A percentile compares a stretch with the other conserved stretches of the same genome.
phyloP scores from a whole-genome alignment of 2,329 filamentous ascomycete genomes.

The Talaromyces sp. region DNA sequence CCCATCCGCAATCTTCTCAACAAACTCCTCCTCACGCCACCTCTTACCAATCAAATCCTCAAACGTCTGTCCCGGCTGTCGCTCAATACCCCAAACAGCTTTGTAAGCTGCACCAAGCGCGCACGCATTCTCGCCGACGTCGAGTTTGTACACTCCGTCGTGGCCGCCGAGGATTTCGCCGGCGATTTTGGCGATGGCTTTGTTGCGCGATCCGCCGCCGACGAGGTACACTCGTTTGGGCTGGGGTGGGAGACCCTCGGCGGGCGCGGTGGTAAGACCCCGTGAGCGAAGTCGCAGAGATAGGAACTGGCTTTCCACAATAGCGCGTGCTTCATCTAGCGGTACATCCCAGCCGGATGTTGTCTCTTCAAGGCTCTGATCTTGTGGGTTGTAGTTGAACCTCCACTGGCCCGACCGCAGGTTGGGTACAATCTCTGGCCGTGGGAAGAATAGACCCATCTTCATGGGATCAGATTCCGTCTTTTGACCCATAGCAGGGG shows the following conservation, averaged over 20 bases:
- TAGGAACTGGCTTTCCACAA: slow-evolving; percentile 92
- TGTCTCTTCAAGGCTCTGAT: slow-evolving; percentile 54
- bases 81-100: slow-evolving; percentile 86
- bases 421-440: slow-evolving; percentile 94
- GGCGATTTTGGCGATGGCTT: slow-evolving; percentile 78
- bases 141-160: slow-evolving; percentile 89
- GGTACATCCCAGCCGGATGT: slow-evolving; percentile 56
- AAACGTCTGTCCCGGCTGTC: slow-evolving; percentile 68
- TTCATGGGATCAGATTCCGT: slow-evolving; percentile 62
- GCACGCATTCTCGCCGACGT: slow-evolving; percentile 93
- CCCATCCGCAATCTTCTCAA: slow-evolving; percentile 78
- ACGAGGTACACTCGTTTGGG: slow-evolving; percentile 90
- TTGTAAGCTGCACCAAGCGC: slow-evolving; percentile 94
- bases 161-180: slow-evolving; percentile 84
- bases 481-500: slow-evolving; percentile 67
- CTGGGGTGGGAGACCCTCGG: slow-evolving; percentile 67
- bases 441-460: slow-evolving; percentile 89
- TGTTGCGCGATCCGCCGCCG: slow-evolving; percentile 85
- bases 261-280: slow-evolving; percentile 65
- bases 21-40: slow-evolving; percentile 82
- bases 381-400: slow-evolving; percentile 60
- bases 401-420: slow-evolving; percentile 83
- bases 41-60: slow-evolving; percentile 80
- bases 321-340: slow-evolving; percentile 74
- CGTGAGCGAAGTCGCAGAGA: slow-evolving; percentile 83